Evolutionary conservation across 768 basidiomycete species (phyloP), one percentile per base, ranked within the genome.

Genomic region (Daedalea quercina): DNA sequence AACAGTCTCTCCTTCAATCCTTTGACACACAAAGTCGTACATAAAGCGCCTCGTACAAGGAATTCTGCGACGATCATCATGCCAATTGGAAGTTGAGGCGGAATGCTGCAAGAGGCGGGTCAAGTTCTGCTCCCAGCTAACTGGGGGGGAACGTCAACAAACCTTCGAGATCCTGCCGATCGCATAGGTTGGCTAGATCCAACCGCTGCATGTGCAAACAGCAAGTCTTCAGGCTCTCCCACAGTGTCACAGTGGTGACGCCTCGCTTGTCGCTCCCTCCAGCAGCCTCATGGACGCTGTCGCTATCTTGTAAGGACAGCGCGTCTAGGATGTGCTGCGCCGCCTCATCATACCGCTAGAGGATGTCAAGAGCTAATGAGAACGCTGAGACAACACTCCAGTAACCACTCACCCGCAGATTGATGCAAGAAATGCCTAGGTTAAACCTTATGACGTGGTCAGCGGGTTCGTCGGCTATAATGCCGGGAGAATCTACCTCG

Each of bases 391-490:
- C 19, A 22, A 41, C 34, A 47, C 7, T 19, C 15, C 37, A 51
- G 9, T 35, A 9, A 6, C 11, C 44, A 72, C 77, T 53, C 65
- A 93, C 90, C 50, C 80, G 77, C 52, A 97, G 77, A 66, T 91
- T 94, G 63, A 92, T 89, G 64, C 84, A 90, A 1, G 92, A 90
- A 56, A 96, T 96, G 20, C 93, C 94, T 15, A 96, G 75, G 68
- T 97, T 96, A 68, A 91, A 96, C 60, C 93, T 94, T 57, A 8
- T 34, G n/a, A 20, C 1, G 31, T n/a, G 6, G 20, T n/a, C 8
- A 9, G 48, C n/a, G 15, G 26, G 31, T 26, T 8, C 11, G 9
- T 13, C 13, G 11, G 19, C 22, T 6, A n/a, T 3, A 11, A 11
- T 15, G 12, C 11, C n/a, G n/a, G 17, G 33, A 13, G 13, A 22